Percentiles rank a stretch among this genome's conserved stretches.
phyloP scores from a whole-genome alignment of 2,329 filamentous ascomycete species.

The Epichloe aotearoae region DNA sequence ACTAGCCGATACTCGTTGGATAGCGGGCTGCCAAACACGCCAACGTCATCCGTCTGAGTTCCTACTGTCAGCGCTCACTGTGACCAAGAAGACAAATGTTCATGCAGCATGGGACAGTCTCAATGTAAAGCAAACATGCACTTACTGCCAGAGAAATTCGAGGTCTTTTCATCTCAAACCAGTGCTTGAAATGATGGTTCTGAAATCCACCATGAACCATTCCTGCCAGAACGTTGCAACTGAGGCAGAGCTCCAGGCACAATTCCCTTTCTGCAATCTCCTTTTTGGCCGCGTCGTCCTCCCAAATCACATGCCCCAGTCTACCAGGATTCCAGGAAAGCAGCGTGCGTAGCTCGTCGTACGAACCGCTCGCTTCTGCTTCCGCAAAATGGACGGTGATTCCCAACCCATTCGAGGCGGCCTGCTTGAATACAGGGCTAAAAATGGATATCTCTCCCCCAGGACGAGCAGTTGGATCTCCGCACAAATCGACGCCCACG shows the following conservation, averaged over 20 bases:
- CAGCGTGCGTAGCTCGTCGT: constrained; percentile 48
- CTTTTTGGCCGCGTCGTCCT: constrained; percentile 44
- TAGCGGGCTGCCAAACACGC: constrained; percentile 62
- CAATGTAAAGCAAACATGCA: constrained; percentile 10
- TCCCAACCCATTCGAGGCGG: constrained; percentile 40
- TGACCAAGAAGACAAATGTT: neutral
- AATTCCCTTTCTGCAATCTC: constrained; percentile 39
- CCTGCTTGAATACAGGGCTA: constrained; percentile 42
- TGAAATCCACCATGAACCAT: constrained; percentile 54
- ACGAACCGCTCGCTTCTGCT: constrained; percentile 39
- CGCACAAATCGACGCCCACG: constrained; percentile 67
- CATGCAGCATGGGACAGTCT: neutral
- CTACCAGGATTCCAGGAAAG: constrained; percentile 54
- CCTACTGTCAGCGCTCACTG: neutral
- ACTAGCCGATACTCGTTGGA: constrained; percentile 68
- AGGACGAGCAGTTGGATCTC: constrained; percentile 44
- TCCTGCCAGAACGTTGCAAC: constrained; percentile 66
- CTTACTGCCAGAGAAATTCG: constrained; percentile 57
- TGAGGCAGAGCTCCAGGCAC: constrained; percentile 64
- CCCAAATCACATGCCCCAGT: constrained; percentile 68
- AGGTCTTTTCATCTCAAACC: constrained; percentile 45
- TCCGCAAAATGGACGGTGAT: constrained; percentile 74
- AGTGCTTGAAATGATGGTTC: constrained; percentile 67
- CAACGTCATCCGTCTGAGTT: constrained; percentile 65
- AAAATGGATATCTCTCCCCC: constrained; percentile 50